Base-by-base conservation (phyloP, 768 basidiomycete species). In the Mycena latifolia region DNA sequence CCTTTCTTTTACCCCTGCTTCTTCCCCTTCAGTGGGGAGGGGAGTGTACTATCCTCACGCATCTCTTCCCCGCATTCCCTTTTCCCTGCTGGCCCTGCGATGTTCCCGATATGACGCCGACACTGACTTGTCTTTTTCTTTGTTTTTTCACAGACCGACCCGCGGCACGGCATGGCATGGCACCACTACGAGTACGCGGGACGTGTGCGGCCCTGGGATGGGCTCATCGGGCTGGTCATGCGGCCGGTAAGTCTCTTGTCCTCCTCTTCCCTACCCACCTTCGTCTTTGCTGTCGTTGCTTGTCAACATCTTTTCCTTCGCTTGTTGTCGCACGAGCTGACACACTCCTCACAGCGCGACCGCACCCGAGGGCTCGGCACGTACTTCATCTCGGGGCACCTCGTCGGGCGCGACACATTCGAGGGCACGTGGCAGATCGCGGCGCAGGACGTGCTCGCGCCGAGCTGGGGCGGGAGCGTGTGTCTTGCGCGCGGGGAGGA, bases 111-210 rank as follows among this genome's bases (percentile, higher is more conserved):
- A n/a, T 52, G 20, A 5, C 11, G 17, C 51, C 9, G 6, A 20
- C n/a, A 18, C 24, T 11, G 20, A 24, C 22, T 39, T 47, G n/a
- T 14, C 9, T n/a, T 22, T 46, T 25, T 24, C 12, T 39, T 10
- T 17, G 24, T n/a, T n/a, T n/a, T n/a, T n/a, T n/a, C n/a, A 14
- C 55, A 86, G 85, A 85, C 85, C 20, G 81, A 85, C 57, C 53
- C 54, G 41, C 66, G 61, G 18, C 80, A 81, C 45, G 80, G 76
- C 5, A 70, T 75, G 35, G 80, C 80, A n/a, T 81, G 80, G 80
- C 72, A 79, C 53, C 74, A 72, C 63, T 79, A 78, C 67, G 75
- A 47, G 18, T 82, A 77, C 66, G 73, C 74, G 51, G 80, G 80
- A 5, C 77, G 79, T 28, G 72, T 81, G 8, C 77, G 80, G 24